Conservation (phyloP, 176 grass and related monocot species). For the Rhynchospora pubera region DNA sequence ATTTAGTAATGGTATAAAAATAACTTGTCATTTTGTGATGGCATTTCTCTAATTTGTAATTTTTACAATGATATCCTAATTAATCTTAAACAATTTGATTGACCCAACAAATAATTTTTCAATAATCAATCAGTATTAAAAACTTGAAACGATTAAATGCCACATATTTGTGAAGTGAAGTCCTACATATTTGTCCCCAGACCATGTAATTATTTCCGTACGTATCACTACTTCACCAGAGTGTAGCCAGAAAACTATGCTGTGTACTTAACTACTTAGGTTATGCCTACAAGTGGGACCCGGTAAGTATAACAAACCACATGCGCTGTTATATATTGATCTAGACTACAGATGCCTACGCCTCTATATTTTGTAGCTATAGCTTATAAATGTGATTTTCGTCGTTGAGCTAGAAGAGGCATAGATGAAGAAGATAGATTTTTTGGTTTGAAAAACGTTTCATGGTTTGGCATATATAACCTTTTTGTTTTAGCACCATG, state of each 20-base stretch:
- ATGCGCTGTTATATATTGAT: background rate
- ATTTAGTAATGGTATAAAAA: too few relatives aligned
- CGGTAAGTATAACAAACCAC: background rate
- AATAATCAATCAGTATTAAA: too few relatives aligned
- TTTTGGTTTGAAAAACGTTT: background rate
- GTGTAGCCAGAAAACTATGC: background rate
- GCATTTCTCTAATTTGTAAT: too few relatives aligned
- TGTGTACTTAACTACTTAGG: background rate
- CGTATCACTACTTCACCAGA: background rate
- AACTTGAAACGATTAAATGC: too few relatives aligned
- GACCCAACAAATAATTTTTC: too few relatives aligned
- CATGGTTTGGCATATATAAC: background rate
- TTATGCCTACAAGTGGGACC: background rate
- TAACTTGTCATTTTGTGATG: too few relatives aligned
- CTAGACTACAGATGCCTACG: background rate
- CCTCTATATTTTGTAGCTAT: background rate
- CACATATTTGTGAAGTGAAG: background rate
- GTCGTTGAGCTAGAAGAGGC: too few relatives aligned
- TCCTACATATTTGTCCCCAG: background rate
- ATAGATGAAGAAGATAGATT: background rate
- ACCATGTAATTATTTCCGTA: slow-evolving; percentile 9
- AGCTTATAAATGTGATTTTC: too few relatives aligned
- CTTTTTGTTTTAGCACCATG: background rate
- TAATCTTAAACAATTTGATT: too few relatives aligned
- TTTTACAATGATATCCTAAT: too few relatives aligned